Base-by-base conservation (phyloP, 1,139 yeast genomes). In the Debaryomycetaceae sp. region DNA sequence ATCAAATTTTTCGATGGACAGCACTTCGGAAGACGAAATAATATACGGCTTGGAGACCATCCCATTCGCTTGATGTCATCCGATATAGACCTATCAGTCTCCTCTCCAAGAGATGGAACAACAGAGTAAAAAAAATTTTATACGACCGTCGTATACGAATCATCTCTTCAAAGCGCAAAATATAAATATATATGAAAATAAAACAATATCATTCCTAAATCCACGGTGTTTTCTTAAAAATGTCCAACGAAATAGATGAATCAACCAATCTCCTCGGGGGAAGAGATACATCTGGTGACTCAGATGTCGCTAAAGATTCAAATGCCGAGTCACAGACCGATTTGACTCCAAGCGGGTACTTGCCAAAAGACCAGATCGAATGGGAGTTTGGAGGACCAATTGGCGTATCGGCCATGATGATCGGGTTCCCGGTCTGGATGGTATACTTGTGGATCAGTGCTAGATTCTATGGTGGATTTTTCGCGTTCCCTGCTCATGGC, bases 391-490 rank as follows among this genome's bases (percentile, higher is more conserved):
- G 98, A 39, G 98, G 98, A 0, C 86, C 95, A 17, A 60, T 73
- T n/a, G 98, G 98, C 40, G 96, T 88, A 33, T 44, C 82, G 15
- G 89, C 92, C n/a, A 91, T 92, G 97, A 81, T 92, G 82, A 58
- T 78, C 36, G 95, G 95, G 2, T 94, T 92, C 68, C 98, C 98
- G 5, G 59, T 83, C 39, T 73, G 94, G 56, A 92, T 92, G 98
- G 87, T 86, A 77, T 92, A 92, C 67, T 84, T 92, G 92, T 92
- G 96, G 95, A 81, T 91, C 43, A 78, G 91, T 56, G 92, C 94
- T 44, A 76, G 79, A 50, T 88, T 84, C 63, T 87, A 88, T 62
- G 70, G 70, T 46, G 95, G 96, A 3, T 59, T 68, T 36, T 75
- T 87, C 30, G 88, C 96, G 17, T 67, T 74, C 63, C 97, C 96